Conservation (phyloP, 2,329 filamentous ascomycete species). For the Xylariomycetidae sp. region DNA sequence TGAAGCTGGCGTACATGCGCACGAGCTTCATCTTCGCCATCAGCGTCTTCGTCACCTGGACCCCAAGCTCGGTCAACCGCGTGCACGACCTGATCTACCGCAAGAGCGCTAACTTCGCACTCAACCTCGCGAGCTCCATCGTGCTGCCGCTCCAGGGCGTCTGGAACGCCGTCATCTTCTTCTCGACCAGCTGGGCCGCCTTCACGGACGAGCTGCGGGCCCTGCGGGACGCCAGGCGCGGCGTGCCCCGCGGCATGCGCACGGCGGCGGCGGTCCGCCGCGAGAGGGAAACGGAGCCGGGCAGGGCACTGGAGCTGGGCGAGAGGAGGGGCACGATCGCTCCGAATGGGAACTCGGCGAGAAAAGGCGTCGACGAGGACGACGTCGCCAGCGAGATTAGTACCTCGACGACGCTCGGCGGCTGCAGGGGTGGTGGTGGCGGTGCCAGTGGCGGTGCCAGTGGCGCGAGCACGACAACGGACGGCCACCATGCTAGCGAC, state of each 20-base stretch:
- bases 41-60: conserved; percentile 58
- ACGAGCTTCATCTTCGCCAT: conserved; percentile 59
- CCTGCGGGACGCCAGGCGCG: conserved; percentile 12
- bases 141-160: conserved; percentile 75
- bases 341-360: no score
- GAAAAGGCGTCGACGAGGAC: background rate
- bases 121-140: conserved; percentile 65
- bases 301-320: conserved; percentile 17
- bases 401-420: background rate
- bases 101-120: conserved; percentile 49
- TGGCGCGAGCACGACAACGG: no score
- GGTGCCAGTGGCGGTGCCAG: no score
- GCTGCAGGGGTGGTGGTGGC: no score
- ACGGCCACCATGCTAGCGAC: background rate
- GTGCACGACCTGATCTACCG: conserved; percentile 62
- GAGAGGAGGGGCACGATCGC: background rate
- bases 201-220: conserved; percentile 31
- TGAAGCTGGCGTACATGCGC: conserved; percentile 57
- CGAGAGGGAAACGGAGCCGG: conserved; percentile 22
- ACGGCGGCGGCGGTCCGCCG: conserved; percentile 21
- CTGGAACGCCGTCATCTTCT: conserved; percentile 77
- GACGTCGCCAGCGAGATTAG: background rate
- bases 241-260: conserved; percentile 22
- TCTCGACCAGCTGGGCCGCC: conserved; percentile 53
- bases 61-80: conserved; percentile 67